phyloP scores from a whole-genome alignment of 1,284 basidiomycete genomes.

The Megacollybia platyphylla region DNA sequence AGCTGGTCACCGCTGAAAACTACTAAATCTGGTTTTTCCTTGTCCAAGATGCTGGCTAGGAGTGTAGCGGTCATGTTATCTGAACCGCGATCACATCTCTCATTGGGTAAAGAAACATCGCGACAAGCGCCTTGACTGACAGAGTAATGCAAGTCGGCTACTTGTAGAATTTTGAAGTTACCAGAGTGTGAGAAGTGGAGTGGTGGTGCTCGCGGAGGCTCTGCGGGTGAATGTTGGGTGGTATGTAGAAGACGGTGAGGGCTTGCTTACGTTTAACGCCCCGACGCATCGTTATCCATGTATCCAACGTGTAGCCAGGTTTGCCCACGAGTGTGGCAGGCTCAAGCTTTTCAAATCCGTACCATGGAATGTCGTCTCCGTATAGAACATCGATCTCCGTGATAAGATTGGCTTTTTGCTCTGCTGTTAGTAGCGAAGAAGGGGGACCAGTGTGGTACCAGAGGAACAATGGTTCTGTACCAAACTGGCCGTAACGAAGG shows the following conservation, averaged over 20 bases:
- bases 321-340: constrained; percentile 36
- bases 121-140: constrained; percentile 62
- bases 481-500: constrained; percentile 40
- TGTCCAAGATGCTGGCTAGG: constrained; percentile 59
- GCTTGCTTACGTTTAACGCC: constrained; percentile 50
- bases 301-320: constrained; percentile 29
- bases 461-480: constrained; percentile 41
- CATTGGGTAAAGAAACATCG: constrained; percentile 34
- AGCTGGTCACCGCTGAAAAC: constrained; percentile 82
- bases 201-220: constrained; percentile 61
- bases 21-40: constrained; percentile 82
- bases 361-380: constrained; percentile 72
- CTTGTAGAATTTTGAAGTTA: constrained; percentile 80
- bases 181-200: constrained; percentile 76
- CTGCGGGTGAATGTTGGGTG: constrained; percentile 4
- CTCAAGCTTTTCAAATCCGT: constrained; percentile 66
- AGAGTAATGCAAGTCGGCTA: constrained; percentile 85
- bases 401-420: constrained; percentile 53
- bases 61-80: constrained; percentile 68
- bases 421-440: constrained; percentile 38
- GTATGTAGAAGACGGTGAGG: not conserved
- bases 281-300: constrained; percentile 45
- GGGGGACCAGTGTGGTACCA: constrained; percentile 70
- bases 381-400: constrained; percentile 84
- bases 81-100: constrained; percentile 21